Conservation (phyloP, 2,329 filamentous ascomycete genomes). For the Pestalotiopsis sp. region DNA sequence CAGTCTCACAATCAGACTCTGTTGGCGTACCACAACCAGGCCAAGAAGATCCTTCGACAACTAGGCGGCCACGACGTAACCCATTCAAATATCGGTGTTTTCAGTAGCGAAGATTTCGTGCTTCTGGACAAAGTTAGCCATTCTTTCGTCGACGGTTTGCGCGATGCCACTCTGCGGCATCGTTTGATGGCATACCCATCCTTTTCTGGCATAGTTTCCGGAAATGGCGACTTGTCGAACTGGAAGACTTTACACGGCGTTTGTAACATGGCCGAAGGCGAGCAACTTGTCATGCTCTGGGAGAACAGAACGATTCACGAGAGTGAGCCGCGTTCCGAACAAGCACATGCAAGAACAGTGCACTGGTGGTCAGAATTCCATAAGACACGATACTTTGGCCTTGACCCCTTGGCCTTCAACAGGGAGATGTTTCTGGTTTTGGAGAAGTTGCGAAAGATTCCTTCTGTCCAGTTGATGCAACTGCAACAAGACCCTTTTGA, state of each 20-base stretch:
- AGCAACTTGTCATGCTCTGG: conserved; percentile 52
- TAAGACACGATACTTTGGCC: conserved; percentile 39
- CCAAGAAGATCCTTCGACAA: conserved; percentile 53
- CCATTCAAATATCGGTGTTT: conserved; percentile 45
- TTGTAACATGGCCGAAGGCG: conserved; percentile 58
- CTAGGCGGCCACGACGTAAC: conserved; percentile 54
- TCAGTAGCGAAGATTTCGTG: conserved; percentile 46
- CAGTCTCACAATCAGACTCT: conserved; percentile 46
- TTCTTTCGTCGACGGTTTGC: conserved; percentile 58
- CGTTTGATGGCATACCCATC: conserved; percentile 51
- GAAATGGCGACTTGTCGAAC: conserved; percentile 30
- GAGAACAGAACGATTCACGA: conserved; percentile 39
- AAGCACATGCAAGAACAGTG: conserved; percentile 39
- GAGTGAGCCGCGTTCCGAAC: conserved; percentile 35
- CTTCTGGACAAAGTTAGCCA: conserved; percentile 54
- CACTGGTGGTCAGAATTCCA: conserved; percentile 49
- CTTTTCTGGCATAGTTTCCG: conserved; percentile 44
- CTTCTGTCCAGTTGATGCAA: conserved; percentile 54
- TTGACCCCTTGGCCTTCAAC: conserved; percentile 52
- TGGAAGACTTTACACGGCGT: conserved; percentile 57
- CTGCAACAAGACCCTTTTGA: conserved; percentile 59
- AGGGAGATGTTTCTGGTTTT: conserved; percentile 53
- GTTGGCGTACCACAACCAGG: conserved; percentile 47
- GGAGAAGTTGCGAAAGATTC: conserved; percentile 52
- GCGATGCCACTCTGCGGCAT: conserved; percentile 46